Base-by-base conservation (phyloP, 148 eudicot species). In the Camellia japonica region DNA sequence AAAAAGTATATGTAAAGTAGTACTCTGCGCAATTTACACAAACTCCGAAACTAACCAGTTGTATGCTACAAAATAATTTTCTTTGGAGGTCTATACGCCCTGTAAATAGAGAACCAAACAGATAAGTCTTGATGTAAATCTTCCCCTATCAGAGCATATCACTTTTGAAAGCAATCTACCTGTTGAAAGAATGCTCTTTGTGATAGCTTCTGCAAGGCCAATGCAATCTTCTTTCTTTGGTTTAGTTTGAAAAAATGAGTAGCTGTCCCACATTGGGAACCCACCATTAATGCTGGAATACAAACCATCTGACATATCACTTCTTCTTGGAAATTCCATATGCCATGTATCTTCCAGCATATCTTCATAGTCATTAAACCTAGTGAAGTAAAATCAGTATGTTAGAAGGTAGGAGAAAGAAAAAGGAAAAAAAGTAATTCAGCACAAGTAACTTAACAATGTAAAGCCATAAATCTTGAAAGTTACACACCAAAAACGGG, bases 181-280 rank as follows among this genome's bases (percentile, higher is more conserved):
- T 61, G 98, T 84, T 81, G 88, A 87, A 83, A 94, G 91, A 80
- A 96, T 96, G 89, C 99, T 96, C 86, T 94, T 96, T 71, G 95
- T 89, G 82, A 96, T 90, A 79, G 99, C 99, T 85, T 92, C 98
- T 79, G 99, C 99, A 78, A 96, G 95, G 79, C 99, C 98, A 79
- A 96, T 87, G 66, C 79, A 92, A 77, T 96, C 97, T 81, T 91
- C 94, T 82, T 90, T 92, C 82, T 89, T 92, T 11, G 83, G 90
- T 86, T 90, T 92, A 62, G 79, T 82, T 69, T 85, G 89, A 78
- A 86, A 86, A 84, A 80, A 67, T 51, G 93, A 93, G 87, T 91
- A 94, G 79, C 78, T 91, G 43, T 96, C 99, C 99, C 99, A 96
- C 93, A 91, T 82, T 38, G 95, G 93, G 68, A 82, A 82, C 82